A percentile compares a stretch with the other conserved stretches of the same genome.
phyloP scores from a whole-genome alignment of 2,329 filamentous ascomycete genomes.

The Talaromyces sp. region DNA sequence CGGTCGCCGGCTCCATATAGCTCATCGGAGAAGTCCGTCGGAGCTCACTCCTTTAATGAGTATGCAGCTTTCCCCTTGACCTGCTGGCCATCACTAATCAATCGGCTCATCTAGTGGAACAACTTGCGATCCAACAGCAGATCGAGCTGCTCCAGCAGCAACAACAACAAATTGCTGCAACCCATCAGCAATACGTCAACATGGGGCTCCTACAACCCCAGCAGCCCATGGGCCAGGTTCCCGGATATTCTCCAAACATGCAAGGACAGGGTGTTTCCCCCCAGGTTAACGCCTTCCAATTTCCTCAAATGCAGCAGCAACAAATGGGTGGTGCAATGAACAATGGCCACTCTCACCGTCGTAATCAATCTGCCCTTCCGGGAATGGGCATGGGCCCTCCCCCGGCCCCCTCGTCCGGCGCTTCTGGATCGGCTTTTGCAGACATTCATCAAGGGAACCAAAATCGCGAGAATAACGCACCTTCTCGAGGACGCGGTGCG shows the following conservation, averaged over 20 bases:
- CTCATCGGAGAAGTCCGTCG: slow-evolving; percentile 92
- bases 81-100: neutral
- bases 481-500: slow-evolving; percentile 69
- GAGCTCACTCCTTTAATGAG: slow-evolving; percentile 97
- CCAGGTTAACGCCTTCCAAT: slow-evolving; percentile 77
- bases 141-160: slow-evolving; percentile 96
- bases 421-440: slow-evolving; percentile 59
- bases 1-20: slow-evolving; percentile 91
- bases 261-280: slow-evolving; percentile 67
- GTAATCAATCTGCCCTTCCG: slow-evolving; percentile 94
- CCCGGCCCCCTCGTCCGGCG: slow-evolving; percentile 82
- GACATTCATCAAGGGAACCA: slow-evolving; percentile 68
- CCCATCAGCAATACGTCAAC: slow-evolving; percentile 95
- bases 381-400: slow-evolving; percentile 88
- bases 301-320: slow-evolving; percentile 58
- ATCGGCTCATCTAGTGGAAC: slow-evolving; percentile 64
- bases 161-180: slow-evolving; percentile 94
- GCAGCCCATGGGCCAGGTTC: slow-evolving; percentile 68
- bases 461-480: slow-evolving; percentile 63
- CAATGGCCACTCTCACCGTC: slow-evolving; percentile 81
- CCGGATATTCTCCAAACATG: slow-evolving; percentile 64
- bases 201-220: slow-evolving; percentile 90
- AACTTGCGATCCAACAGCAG: slow-evolving; percentile 95
- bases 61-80: slow-evolving; percentile 50
- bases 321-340: slow-evolving; percentile 57